Evolutionary conservation across 2,329 filamentous ascomycete genomes (phyloP), one percentile per base, ranked within the genome.

Genomic region (Trichoderma hamatum): DNA sequence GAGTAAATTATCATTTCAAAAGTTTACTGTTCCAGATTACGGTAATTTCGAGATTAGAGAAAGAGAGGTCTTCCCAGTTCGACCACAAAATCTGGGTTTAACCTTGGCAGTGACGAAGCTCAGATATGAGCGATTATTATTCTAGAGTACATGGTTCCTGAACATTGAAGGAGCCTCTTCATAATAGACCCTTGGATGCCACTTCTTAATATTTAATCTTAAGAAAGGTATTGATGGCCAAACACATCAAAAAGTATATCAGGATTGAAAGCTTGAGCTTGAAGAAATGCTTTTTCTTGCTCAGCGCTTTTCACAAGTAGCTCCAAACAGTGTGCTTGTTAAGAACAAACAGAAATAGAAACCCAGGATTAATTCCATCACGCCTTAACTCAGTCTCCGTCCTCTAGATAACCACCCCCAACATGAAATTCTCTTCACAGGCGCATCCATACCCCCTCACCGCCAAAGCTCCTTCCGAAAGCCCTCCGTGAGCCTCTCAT

Each of bases 381-480:
- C 19, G 39, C 19, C 7, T 19, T 43, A n/a, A n/a, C 16, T 7
- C 19, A n/a, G 10, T 43, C 5, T 9, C 39, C 39, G n/a, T 43
- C 11, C 16, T 43, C 39, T n/a, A 43, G 16, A n/a, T 43, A 43
- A 9, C 16, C 39, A 43, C 19, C 39, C 16, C 19, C 36, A 43
- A 3, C 39, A n/a, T 16, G 9, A 30, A 19, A 19, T 16, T 43
- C 36, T n/a, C 39, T n/a, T 9, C 39, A 43, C 6, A 16, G 13
- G 16, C 39, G 16, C 36, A 39, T 16, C 6, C 14, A 39, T 3
- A 34, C 11, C 16, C 14, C 36, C 14, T 72, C 74, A 85, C 72
- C 87, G 85, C 95, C 95, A 98, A 60, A 98, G 82, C 80, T 97
- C 93, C 81, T 92, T 93, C 67, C 87, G 84, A 79, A 93, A 98